These are phyloP conservation scores for Globisporangium splendens DNA, from an alignment of 352 stramenopile genomes.

Conservation along the genomic window DNA sequence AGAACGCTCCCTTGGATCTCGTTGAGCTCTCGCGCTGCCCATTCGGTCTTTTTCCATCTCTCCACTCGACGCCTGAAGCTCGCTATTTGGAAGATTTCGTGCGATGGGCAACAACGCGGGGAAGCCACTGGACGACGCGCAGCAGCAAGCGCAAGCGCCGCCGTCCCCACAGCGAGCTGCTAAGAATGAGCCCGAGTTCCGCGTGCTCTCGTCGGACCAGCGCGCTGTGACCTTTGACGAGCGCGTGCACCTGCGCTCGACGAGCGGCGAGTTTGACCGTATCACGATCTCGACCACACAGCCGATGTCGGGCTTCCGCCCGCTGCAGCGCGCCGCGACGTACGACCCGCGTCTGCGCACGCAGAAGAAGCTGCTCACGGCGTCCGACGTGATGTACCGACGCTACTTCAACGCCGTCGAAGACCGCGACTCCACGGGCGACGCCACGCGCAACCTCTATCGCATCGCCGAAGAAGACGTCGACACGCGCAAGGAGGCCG, in stretches of 20 bases:
- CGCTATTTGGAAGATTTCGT: too few species aligned
- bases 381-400: constrained; percentile 73
- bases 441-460: constrained; percentile 40
- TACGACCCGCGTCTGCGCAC: constrained; percentile 70
- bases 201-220: constrained; percentile 63
- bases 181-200: constrained; percentile 31
- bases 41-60: not conserved
- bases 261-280: constrained; percentile 15
- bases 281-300: constrained; percentile 45
- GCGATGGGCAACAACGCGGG: constrained; percentile 7
- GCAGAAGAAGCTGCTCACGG: constrained; percentile 57
- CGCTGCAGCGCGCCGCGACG: constrained; percentile 71
- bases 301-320: constrained; percentile 63
- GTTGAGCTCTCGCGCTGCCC: too few species aligned
- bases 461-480: constrained; percentile 51
- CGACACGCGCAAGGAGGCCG: constrained; percentile 33
- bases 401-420: constrained; percentile 85
- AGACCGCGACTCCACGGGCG: constrained; percentile 35
- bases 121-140: not conserved
- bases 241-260: constrained; percentile 53
- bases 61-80: too few species aligned
- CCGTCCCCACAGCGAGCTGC: not conserved
- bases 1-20: too few species aligned
- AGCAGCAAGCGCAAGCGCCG: not conserved
- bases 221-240: constrained; percentile 82